Base-by-base conservation (phyloP, 805 yeast genomes). In the Myxozyma lipomycoides region DNA sequence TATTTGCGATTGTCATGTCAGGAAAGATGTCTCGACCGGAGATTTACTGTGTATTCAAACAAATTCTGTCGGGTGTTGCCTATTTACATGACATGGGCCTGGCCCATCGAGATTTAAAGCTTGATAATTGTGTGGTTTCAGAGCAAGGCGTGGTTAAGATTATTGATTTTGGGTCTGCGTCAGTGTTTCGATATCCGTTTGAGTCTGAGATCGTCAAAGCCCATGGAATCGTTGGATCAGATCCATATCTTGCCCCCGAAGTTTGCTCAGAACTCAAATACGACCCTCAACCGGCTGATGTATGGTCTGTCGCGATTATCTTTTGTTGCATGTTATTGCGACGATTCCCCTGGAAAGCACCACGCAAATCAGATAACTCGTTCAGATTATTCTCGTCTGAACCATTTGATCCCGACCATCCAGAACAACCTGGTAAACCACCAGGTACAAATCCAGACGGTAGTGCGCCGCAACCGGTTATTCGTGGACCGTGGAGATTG, bases 201-300 rank as follows among this genome's bases (percentile, higher is more conserved):
- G 79, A 77, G 46, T 66, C 68, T 5, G 78, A 75, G 48, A 75
- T 80, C 21, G 79, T 84, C 17, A 72, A 75, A 51, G 89, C 96
- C 0, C 75, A 78, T 38, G 98, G 98, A 15, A 78, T 91, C 21
- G 95, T 91, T 10, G 98, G 98, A 15, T 85, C 95, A 1, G 98
- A 91, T 67, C 98, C 98, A 1, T 91, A 91, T 64, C 71, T 91
- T 55, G 93, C 97, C 0, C 98, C 98, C 0, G 98, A 91, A 67
- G 90, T 91, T 39, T 75, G 91, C 49, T 64, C 70, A 19, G 70
- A 70, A 46, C 56, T 63, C 37, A 67, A 67, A 21, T 91, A 91
- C 67, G 96, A 91, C 66, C 93, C 97, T 18, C 78, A 93, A 45
- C 82, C 84, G 4, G 87, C 83, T 1, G 98, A 91, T 66, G 79